Conservation (phyloP, 257 asterid genomes). For the Gentiana dahurica region DNA sequence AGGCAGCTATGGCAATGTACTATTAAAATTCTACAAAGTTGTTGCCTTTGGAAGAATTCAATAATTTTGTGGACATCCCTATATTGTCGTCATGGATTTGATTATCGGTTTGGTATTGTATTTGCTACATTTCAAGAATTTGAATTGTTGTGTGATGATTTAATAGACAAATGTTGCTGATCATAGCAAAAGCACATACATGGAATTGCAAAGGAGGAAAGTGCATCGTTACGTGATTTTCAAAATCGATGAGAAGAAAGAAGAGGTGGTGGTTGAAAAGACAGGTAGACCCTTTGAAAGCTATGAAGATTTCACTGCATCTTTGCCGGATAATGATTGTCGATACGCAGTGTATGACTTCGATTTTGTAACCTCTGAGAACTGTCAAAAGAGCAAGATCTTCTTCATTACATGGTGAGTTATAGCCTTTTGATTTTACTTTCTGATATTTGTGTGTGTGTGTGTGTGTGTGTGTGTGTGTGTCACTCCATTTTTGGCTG, state of each 20-base stretch:
- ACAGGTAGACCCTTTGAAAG: constrained; percentile 51
- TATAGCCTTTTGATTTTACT: not conserved
- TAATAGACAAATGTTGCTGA: constrained; percentile 39
- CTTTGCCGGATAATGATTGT: constrained; percentile 58
- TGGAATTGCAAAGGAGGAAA: constrained; percentile 53
- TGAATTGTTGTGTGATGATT: no score
- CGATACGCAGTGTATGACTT: constrained; percentile 60
- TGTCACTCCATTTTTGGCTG: constrained; percentile 4
- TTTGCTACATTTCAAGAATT: no score
- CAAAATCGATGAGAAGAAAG: constrained; percentile 55
- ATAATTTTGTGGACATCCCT: no score
- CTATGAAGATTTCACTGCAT: constrained; percentile 47
- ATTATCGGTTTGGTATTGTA: no score
- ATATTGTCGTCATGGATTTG: no score
- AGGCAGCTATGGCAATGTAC: no score
- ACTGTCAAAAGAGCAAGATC: constrained; percentile 63
- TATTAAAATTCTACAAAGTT: no score
- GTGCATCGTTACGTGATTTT: constrained; percentile 49
- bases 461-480: no score
- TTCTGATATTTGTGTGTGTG: not conserved
- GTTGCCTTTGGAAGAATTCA: no score
- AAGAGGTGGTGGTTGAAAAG: constrained; percentile 59
- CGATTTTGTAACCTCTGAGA: constrained; percentile 58
- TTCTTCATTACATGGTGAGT: constrained; percentile 58
- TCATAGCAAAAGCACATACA: constrained; percentile 43